Evolutionary conservation across 169 alveolate species (phyloP).

Genomic region (Plasmodium reichenowi): DNA sequence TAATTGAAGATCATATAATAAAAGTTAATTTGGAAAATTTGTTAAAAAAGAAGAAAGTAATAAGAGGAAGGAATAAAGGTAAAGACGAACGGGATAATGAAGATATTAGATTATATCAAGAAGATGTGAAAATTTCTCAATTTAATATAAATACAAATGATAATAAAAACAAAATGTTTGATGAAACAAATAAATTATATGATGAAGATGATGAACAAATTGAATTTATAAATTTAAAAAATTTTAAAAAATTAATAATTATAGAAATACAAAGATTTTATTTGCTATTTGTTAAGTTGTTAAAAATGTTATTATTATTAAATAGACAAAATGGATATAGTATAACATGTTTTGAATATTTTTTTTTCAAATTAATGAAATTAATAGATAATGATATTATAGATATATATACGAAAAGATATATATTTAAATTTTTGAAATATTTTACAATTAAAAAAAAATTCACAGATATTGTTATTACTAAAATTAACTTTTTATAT

Average conservation of each 20-base stretch:
- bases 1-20: conserved; percentile 59
- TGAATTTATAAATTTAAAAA: conserved; percentile 32
- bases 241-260: conserved; percentile 35
- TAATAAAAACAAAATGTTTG: too few relatives aligned
- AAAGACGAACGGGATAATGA: too few relatives aligned
- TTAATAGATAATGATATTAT: conserved; percentile 41
- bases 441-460: conserved; percentile 58
- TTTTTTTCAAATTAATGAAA: conserved; percentile 47
- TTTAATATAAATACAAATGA: too few relatives aligned
- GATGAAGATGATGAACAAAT: conserved; percentile 9
- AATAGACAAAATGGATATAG: conserved; percentile 28
- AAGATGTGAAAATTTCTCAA: too few relatives aligned
- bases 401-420: conserved; percentile 39
- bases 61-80: too few relatives aligned
- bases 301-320: conserved; percentile 27
- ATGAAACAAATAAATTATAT: not conserved
- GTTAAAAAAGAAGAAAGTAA: conserved; percentile 25
- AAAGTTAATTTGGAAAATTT: conserved; percentile 23
- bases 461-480: conserved; percentile 38
- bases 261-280: conserved; percentile 49
- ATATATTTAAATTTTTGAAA: conserved; percentile 33
- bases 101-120: too few relatives aligned
- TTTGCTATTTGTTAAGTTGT: conserved; percentile 42
- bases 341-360: conserved; percentile 45
- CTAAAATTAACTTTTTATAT: conserved; percentile 31